Conservation (phyloP, 768 basidiomycete species). For the Imleria badia region DNA sequence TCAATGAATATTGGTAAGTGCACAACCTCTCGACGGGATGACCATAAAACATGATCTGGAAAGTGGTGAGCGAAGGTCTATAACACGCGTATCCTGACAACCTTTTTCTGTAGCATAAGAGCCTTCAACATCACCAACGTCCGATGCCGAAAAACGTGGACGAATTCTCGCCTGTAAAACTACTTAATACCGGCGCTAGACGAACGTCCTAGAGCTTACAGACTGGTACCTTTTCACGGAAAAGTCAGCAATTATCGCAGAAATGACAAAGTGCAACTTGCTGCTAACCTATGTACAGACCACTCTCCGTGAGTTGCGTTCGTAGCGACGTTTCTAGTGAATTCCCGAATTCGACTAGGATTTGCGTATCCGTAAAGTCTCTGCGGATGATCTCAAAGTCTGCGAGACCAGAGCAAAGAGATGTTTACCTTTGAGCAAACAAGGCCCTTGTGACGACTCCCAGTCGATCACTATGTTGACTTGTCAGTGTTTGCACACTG, state of each 20-base stretch:
- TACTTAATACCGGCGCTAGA: neutral
- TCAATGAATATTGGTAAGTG: slow-evolving; percentile 97
- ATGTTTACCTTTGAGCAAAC: slow-evolving; percentile 71
- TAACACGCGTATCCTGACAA: slow-evolving; percentile 33
- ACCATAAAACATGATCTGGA: slow-evolving; percentile 92
- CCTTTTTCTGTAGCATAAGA: slow-evolving; percentile 90
- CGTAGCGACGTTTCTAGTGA: slow-evolving; percentile 76
- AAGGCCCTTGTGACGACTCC: slow-evolving; percentile 92
- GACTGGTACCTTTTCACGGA: slow-evolving; percentile 58
- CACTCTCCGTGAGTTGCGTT: slow-evolving; percentile 86
- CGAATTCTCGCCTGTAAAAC: slow-evolving; percentile 72
- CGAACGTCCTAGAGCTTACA: slow-evolving; percentile 43
- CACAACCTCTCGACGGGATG: slow-evolving; percentile 95
- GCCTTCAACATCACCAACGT: slow-evolving; percentile 94
- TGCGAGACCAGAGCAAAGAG: neutral
- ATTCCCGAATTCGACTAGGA: slow-evolving; percentile 84
- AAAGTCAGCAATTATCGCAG: slow-evolving; percentile 7
- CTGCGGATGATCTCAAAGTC: slow-evolving; percentile 33
- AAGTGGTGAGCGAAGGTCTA: slow-evolving; percentile 8
- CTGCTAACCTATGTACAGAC: slow-evolving; percentile 87
- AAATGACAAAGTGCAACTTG: neutral
- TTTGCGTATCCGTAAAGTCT: slow-evolving; percentile 84
- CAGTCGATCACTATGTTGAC: slow-evolving; percentile 71
- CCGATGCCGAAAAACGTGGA: slow-evolving; percentile 91
- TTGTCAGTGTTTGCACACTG: slow-evolving; percentile 1